Evolutionary conservation across 73 alveolate species (phyloP).

Genomic region (Paraurostyla sp.): DNA sequence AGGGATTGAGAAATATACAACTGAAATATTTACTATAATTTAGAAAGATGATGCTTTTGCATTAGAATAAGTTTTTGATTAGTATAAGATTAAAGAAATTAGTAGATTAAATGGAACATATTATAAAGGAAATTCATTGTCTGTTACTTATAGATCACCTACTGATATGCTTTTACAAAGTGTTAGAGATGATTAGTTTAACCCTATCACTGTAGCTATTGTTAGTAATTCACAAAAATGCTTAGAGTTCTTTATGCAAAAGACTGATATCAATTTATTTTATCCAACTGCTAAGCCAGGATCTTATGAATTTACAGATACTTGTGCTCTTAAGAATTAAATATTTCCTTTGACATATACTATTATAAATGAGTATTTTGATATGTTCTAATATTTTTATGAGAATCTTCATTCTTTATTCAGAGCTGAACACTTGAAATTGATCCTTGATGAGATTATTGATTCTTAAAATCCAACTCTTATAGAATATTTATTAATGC

Average conservation of each 20-base stretch:
- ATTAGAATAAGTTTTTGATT: background rate
- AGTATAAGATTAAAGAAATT: conserved; percentile 4
- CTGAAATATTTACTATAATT: background rate
- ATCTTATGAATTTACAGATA: background rate
- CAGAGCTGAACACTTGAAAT: conserved; percentile 41
- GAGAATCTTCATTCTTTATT: background rate
- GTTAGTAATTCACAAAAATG: background rate
- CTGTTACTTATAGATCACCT: conserved; percentile 8
- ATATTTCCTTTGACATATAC: conserved; percentile 33
- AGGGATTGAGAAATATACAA: background rate
- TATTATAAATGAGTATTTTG: conserved; percentile 42
- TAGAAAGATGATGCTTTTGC: background rate
- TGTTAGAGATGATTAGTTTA: background rate
- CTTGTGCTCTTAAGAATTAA: background rate
- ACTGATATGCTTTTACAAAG: background rate
- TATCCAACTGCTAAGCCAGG: conserved; percentile 41
- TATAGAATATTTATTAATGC: background rate
- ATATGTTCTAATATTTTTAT: conserved; percentile 5
- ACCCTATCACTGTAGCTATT: conserved; percentile 30
- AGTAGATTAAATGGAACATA: background rate
- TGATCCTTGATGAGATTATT: conserved; percentile 33
- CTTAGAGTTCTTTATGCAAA: background rate
- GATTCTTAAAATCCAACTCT: conserved; percentile 51
- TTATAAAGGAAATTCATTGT: conserved; percentile 14
- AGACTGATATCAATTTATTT: conserved; percentile 15